Base-by-base conservation (phyloP, 2,329 filamentous ascomycete species). In the Monilinia vaccinii-corymbosi region DNA sequence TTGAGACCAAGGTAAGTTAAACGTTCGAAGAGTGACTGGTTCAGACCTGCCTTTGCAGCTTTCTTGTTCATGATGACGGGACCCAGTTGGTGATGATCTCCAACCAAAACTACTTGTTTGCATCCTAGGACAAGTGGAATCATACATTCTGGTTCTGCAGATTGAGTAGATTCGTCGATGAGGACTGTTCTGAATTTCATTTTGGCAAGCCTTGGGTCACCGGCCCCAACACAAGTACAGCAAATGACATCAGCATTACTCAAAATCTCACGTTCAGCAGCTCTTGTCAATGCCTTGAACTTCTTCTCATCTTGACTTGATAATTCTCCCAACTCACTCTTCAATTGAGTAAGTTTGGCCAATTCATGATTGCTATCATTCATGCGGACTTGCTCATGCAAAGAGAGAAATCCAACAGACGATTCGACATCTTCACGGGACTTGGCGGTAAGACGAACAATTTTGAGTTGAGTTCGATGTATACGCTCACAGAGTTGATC, bases 21-120 rank as follows among this genome's bases (percentile, higher is more conserved):
- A 69, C 94, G 91, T 77, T 99, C 94, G 71, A 99, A 99, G 11
- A 99, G 80, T n/a, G 93, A 97, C 74, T 97, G 94, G 75, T 97
- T 97, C 18, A 99, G 80, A 63, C 94, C 94, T 59, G 94, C 94
- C 76, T 97, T 97, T 63, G 94, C 94, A 16, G 94, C 94, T 76
- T 97, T 97, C 81, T 99, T 99, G 81, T 99, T 99, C 93, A 99
- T 99, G 72, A 99, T 97, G 69, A 99, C 94, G 1, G 94, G 94
- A 0, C 94, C 94, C 65, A 99, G 84, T 73, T 99, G 94, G 75
- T 97, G 95, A 75, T 99, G 94, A 71, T 99, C 94, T 71, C 94
- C 94, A 46, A 99, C 94, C 40, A 99, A 82, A n/a, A 99, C 94
- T 53, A 97, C 91, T 74, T 99, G 94, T 77, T 99, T 99, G 79